Percentiles rank a stretch among this genome's conserved stretches.
These are phyloP conservation scores for Sporothrix euskadiensis DNA, from an alignment of 2,329 filamentous ascomycete genomes.

Conservation along the genomic window DNA sequence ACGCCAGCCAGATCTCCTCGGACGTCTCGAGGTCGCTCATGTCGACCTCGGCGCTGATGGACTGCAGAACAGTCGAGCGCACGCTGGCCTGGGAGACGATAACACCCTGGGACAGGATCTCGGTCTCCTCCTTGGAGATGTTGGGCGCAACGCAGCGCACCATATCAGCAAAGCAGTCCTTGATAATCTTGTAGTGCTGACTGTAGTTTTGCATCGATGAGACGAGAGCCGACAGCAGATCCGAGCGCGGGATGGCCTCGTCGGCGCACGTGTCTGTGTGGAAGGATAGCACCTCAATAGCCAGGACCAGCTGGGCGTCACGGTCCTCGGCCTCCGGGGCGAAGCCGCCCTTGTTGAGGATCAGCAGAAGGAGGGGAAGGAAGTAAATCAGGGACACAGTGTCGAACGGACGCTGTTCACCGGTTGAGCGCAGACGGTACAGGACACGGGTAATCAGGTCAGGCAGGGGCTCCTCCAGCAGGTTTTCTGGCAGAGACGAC, in stretches of 20 bases:
- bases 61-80: slow-evolving; percentile 80
- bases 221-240: slow-evolving; percentile 71
- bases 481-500: slow-evolving; percentile 67
- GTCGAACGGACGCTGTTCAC: slow-evolving; percentile 93
- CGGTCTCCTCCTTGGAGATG: slow-evolving; percentile 70
- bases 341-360: slow-evolving; percentile 78
- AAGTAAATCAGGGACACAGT: slow-evolving; percentile 83
- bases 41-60: slow-evolving; percentile 88
- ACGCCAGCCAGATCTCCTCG: slow-evolving; percentile 90
- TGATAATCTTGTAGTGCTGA: slow-evolving; percentile 93
- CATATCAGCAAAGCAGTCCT: slow-evolving; percentile 86
- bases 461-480: slow-evolving; percentile 78
- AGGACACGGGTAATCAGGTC: slow-evolving; percentile 83
- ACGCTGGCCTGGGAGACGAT: slow-evolving; percentile 80
- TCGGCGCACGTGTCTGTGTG: slow-evolving; percentile 81
- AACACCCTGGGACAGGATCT: slow-evolving; percentile 71
- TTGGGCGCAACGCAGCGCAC: slow-evolving; percentile 82
- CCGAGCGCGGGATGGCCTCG: slow-evolving; percentile 70
- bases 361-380: slow-evolving; percentile 75
- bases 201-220: slow-evolving; percentile 83
- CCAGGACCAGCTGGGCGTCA: slow-evolving; percentile 86
- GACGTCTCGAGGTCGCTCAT: slow-evolving; percentile 84
- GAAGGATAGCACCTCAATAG: slow-evolving; percentile 83
- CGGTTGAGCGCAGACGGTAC: slow-evolving; percentile 85
- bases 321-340: slow-evolving; percentile 72